Evolutionary conservation across 257 asterid genomes (phyloP), one percentile per base, ranked within the genome.

Genomic region (Paulownia fortunei): DNA sequence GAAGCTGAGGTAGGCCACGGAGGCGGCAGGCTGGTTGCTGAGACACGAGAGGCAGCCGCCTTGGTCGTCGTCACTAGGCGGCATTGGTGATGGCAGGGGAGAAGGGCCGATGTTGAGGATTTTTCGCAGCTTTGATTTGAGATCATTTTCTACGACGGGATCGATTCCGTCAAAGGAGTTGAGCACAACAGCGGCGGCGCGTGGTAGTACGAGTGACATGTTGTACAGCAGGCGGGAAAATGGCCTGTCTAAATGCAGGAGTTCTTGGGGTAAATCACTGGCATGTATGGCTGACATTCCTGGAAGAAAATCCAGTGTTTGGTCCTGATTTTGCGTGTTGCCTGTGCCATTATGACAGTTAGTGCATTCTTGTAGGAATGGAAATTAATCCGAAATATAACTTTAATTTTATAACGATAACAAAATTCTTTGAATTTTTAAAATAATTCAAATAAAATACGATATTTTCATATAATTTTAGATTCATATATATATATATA

Each of bases 91-190:
- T 21, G 76, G 80, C 34, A 34, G 69, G 27, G 82, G 85, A 66
- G 73, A 79, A 2, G 92, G 94, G 21, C 92, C 91, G 69, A 91
- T 37, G 41, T 79, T 78, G 55, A 89, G 85, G 51, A 84, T 8
- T 2, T 66, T 84, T 5, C 71, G 63, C 56, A 89, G 76, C 49
- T 74, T 84, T 11, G 87, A 64, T 18, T 84, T 87, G 68, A 89
- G 87, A 62, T 86, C 86, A 2, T 42, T 24, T 13, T 79, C 77
- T 4, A 82, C 69, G 37, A 32, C 49, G 24, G 89, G 86, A 39
- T 91, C 90, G 74, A 91, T 47, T 55, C 86, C 88, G 66, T 79
- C 86, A 23, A 87, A 89, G 6, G 96, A 91, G 75, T 87, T 87
- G 72, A 91, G 75, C 8, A 82, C 51, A 11, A 91, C 74, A 0